These are phyloP conservation scores for Hypoxylon sp. DNA, from an alignment of 2,329 filamentous ascomycete genomes.

Conservation along the genomic window DNA sequence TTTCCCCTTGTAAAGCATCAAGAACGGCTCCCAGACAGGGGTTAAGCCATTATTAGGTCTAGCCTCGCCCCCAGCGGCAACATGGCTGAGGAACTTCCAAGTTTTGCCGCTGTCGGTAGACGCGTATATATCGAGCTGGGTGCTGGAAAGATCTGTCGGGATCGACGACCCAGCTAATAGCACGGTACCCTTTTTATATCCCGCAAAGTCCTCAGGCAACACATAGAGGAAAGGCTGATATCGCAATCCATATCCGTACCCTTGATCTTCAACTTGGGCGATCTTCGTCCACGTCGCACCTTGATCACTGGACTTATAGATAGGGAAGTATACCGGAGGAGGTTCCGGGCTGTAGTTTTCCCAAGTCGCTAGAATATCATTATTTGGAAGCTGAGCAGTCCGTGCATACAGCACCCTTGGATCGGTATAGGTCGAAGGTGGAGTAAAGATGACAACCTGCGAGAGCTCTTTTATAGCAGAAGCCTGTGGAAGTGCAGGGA, in stretches of 20 bases:
- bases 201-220: slow-evolving; percentile 70
- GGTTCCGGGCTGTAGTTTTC: slow-evolving; percentile 71
- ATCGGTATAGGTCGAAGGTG: slow-evolving; percentile 61
- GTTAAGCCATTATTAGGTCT: slow-evolving; percentile 74
- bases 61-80: slow-evolving; percentile 75
- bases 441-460: slow-evolving; percentile 56
- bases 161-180: slow-evolving; percentile 74
- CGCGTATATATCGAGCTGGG: slow-evolving; percentile 79
- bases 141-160: slow-evolving; percentile 71
- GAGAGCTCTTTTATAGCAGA: slow-evolving; percentile 36
- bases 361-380: slow-evolving; percentile 68
- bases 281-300: slow-evolving; percentile 75
- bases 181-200: slow-evolving; percentile 74
- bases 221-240: slow-evolving; percentile 80
- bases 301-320: slow-evolving; percentile 67
- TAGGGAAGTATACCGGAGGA: slow-evolving; percentile 69
- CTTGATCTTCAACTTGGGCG: slow-evolving; percentile 73
- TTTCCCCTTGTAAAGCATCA: slow-evolving; percentile 70
- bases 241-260: slow-evolving; percentile 75
- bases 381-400: slow-evolving; percentile 60
- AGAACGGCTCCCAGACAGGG: slow-evolving; percentile 81
- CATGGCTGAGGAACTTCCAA: slow-evolving; percentile 77
- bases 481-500: slow-evolving; percentile 3
- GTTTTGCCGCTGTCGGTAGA: slow-evolving; percentile 71
- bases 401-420: slow-evolving; percentile 63